phyloP scores from a whole-genome alignment of 2,329 filamentous ascomycete species.

The Lasiodiplodia hormozganensis region DNA sequence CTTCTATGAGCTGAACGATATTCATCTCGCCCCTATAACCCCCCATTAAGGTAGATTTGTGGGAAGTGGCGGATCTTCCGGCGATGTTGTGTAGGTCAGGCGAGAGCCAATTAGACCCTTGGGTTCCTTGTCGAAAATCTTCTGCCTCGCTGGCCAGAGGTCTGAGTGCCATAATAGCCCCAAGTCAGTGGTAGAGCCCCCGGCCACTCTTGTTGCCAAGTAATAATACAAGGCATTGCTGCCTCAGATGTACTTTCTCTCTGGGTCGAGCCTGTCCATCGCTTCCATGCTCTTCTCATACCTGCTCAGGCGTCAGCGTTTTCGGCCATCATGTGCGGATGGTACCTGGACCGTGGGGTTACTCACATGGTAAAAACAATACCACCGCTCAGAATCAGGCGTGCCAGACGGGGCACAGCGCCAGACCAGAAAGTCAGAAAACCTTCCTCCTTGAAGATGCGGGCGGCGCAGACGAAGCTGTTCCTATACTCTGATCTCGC shows the following conservation, averaged over 20 bases:
- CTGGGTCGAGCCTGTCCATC: constrained; percentile 80
- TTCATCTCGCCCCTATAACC: neutral
- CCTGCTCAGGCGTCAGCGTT: constrained; percentile 42
- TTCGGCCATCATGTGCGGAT: constrained; percentile 42
- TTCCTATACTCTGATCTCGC: constrained; percentile 83
- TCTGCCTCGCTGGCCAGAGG: neutral
- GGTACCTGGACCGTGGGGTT: constrained; percentile 68
- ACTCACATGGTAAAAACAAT: constrained; percentile 95
- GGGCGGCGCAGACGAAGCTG: constrained; percentile 79
- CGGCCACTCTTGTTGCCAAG: neutral
- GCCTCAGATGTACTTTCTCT: constrained; percentile 76
- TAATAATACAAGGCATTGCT: neutral
- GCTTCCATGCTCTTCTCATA: constrained; percentile 96
- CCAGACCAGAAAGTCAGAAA: constrained; percentile 93
- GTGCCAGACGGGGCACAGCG: constrained; percentile 81
- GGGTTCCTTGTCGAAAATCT: neutral
- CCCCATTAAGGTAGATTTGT: neutral
- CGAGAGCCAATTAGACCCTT: neutral
- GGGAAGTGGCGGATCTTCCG: neutral
- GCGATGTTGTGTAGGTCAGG: neutral
- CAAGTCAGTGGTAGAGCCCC: neutral
- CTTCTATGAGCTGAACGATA: neutral
- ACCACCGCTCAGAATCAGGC: constrained; percentile 88
- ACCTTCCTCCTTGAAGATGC: constrained; percentile 89
- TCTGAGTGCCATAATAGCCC: neutral